Evolutionary conservation across 495 filamentous ascomycete species (phyloP).

Genomic region (Lindgomyces ingoldianus): DNA sequence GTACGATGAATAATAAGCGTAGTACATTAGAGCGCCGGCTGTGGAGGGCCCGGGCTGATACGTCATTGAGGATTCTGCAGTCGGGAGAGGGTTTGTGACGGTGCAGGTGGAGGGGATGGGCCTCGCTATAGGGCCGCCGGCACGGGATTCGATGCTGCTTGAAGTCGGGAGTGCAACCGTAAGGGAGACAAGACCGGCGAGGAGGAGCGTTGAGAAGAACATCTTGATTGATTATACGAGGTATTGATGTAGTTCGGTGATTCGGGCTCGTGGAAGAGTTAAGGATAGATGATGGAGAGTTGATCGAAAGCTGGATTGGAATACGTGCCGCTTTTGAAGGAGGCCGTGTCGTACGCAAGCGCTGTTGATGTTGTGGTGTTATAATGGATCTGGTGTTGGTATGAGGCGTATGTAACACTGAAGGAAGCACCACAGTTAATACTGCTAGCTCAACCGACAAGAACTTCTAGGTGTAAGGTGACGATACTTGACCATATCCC

Average conservation of each 20-base stretch:
- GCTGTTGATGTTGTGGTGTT: background rate
- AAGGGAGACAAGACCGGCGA: slow-evolving; percentile 30
- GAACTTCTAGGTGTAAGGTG: background rate
- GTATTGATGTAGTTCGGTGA: background rate
- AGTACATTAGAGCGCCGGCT: slow-evolving; percentile 22
- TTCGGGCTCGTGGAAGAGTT: background rate
- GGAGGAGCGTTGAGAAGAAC: slow-evolving; percentile 17
- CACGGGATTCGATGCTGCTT: slow-evolving; percentile 22
- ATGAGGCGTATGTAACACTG: background rate
- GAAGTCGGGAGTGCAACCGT: slow-evolving; percentile 25
- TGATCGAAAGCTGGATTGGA: background rate
- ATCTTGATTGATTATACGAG: slow-evolving; percentile 6
- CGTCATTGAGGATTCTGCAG: slow-evolving; percentile 5
- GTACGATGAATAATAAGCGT: slow-evolving; percentile 33
- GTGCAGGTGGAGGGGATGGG: slow-evolving; percentile 41
- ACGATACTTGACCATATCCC: background rate
- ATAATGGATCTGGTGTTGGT: background rate
- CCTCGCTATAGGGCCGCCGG: slow-evolving; percentile 33
- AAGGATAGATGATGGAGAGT: background rate
- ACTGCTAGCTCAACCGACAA: background rate
- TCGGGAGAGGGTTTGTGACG: slow-evolving; percentile 32
- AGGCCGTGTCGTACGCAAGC: background rate
- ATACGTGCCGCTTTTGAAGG: background rate
- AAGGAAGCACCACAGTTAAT: background rate
- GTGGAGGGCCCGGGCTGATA: slow-evolving; percentile 29